These are phyloP conservation scores for Mortierella hygrophila DNA, from an alignment of 192 early-diverging fungal species.

Conservation along the genomic window DNA sequence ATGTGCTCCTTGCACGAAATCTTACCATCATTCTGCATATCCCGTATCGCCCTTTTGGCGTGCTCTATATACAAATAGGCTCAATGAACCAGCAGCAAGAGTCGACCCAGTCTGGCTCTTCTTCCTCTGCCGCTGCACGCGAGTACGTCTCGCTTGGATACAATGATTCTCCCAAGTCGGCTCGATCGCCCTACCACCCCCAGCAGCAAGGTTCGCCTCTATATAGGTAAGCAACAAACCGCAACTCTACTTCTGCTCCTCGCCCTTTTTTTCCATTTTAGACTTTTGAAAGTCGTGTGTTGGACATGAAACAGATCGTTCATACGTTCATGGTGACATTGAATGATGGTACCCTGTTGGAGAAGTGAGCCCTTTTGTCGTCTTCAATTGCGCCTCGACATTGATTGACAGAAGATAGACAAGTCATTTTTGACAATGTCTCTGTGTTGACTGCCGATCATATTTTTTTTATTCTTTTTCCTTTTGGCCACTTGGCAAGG, in stretches of 20 bases:
- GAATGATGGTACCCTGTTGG: neutral
- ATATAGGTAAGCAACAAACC: slow-evolving; percentile 32
- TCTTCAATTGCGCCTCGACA: neutral
- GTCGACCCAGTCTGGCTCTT: slow-evolving; percentile 4
- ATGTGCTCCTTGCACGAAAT: neutral
- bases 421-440: slow-evolving; percentile 4
- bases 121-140: slow-evolving; percentile 3
- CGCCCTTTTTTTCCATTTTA: neutral
- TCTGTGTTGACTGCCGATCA: slow-evolving; percentile 8
- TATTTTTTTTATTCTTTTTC: neutral
- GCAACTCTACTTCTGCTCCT: neutral
- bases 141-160: slow-evolving; percentile 13
- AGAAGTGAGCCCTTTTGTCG: neutral
- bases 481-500: slow-evolving; percentile 1
- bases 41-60: neutral
- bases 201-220: slow-evolving; percentile 15
- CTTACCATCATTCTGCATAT: neutral
- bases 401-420: neutral
- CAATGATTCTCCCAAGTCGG: slow-evolving; percentile 20
- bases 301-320: neutral
- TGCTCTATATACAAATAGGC: neutral
- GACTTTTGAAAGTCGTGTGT: no score
- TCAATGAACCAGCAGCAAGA: slow-evolving; percentile 13
- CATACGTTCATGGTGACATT: neutral
- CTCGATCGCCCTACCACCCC: slow-evolving; percentile 32